These are phyloP conservation scores for Sporothrix pseudoabietina DNA, from an alignment of 2,329 filamentous ascomycete genomes.

Conservation along the genomic window DNA sequence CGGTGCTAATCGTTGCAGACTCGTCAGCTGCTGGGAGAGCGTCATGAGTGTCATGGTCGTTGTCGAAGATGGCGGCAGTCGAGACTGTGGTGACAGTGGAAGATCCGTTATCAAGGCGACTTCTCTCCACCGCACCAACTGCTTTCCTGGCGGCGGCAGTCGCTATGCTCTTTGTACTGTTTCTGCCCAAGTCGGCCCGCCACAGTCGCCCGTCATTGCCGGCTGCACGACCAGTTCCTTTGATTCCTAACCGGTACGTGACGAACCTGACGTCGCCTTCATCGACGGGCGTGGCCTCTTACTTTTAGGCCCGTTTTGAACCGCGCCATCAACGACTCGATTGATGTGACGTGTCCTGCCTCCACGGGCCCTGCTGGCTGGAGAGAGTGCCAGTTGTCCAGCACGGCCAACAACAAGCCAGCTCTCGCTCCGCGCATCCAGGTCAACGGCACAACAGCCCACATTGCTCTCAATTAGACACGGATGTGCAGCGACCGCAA, in stretches of 20 bases:
- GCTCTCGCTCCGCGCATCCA: neutral
- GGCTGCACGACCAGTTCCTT: too few relatives aligned
- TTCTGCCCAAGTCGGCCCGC: too few relatives aligned
- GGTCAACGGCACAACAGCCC: neutral
- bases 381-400: neutral
- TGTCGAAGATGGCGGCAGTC: neutral
- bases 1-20: neutral
- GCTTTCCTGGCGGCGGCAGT: neutral
- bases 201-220: too few relatives aligned
- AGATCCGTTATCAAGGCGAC: neutral
- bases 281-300: too few relatives aligned
- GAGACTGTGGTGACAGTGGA: neutral
- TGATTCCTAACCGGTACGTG: too few relatives aligned
- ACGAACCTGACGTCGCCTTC: too few relatives aligned
- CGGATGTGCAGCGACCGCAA: constrained; percentile 18
- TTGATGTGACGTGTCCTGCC: neutral
- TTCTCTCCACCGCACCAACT: neutral
- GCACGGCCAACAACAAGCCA: neutral
- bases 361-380: neutral
- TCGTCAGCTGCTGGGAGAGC: neutral
- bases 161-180: neutral
- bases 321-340: too few relatives aligned
- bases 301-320: too few relatives aligned
- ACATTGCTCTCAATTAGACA: neutral
- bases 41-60: neutral